Base-by-base conservation (phyloP, 331 rosid genomes). In the Pyracantha coccinea region DNA sequence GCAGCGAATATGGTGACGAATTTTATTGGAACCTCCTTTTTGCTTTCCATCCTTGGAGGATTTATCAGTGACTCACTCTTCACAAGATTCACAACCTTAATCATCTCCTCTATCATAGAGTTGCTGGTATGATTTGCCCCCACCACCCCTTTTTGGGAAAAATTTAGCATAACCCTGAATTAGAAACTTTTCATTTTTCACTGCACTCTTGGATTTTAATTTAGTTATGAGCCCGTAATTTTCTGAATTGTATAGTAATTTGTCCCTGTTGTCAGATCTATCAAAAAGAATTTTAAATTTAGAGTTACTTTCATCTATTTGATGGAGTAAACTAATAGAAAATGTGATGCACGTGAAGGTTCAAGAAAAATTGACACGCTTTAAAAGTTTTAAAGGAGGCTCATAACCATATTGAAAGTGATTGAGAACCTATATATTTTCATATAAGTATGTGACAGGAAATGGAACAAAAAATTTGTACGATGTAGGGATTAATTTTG, bases 1-100 rank as follows among this genome's bases (percentile, higher is more conserved):
- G 53, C 88, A 61, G 69, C 88, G 72, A 85, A 79, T 64, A 77
- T 75, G 84, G 84, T 85, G 12, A 82, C 84, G 47, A 82, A 79
- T 27, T 82, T 82, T 55, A 23, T 85, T 77, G 86, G 84, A 50
- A 72, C 79, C 3, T 52, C 86, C 17, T 76, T 25, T 44, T 11
- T 79, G 80, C 78, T 82, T 53, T 69, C 73, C 25, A 62, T 85
- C 13, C 8, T 79, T 38, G 85, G 86, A 17, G 88, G 88, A 6
- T 81, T 81, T 27, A 8, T 85, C 23, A 28, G 73, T 54, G 88
- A 81, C 75, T 33, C 88, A 33, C 63, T 63, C 66, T 7, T 82
- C 72, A 81, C 86, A 41, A 74, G 83, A 67, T 84, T 71, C 81
- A 71, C 17, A n/a, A 75, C 83, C 58, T 75, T 78, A 52, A 20